Evolutionary conservation across 352 stramenopile genomes (phyloP), one percentile per base, ranked within the genome.

Genomic region (Phytophthora citrophthora): DNA sequence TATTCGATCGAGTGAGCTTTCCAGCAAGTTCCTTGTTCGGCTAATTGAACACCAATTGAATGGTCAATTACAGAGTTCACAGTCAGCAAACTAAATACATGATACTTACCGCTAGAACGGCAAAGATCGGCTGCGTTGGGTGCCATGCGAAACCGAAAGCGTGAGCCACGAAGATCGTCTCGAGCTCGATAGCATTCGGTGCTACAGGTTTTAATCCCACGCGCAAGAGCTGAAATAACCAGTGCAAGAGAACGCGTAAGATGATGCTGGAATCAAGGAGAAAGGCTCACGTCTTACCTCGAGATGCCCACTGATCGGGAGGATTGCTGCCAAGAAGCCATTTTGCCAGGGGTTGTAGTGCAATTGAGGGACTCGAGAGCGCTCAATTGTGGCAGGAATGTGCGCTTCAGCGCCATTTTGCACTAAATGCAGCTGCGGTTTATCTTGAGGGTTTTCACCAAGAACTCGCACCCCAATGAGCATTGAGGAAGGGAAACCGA

Each of bases 81-180:
- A 29, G n/a, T n/a, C 16, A 45, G 39, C 6, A 31, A 29, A 18
- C 13, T 16, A 26, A 15, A 12, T 23, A 36, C 34, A 13, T 47
- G 15, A 26, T 44, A 68, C 67, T 51, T 24, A 89, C 82, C 58
- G 86, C 78, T 6, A 91, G 66, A 32, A 83, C 48, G 1, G 76
- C 82, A 24, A 93, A 90, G 6, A 76, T 74, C 3, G 68, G 47
- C 9, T 68, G 66, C 4, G 57, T 74, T 13, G 83, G 66, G 47
- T 91, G 83, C 83, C 83, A 91, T n/a, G 81, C 79, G 11, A 93
- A 66, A 8, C 74, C 70, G 34, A 87, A 85, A 1, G 79, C 79
- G 24, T 86, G 88, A 7, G 79, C 76, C 0, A 76, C 79, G 43
- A 89, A 90, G 23, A 90, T 67, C 0, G 64, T 72, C 34, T 81